Percentiles rank a stretch among this genome's conserved stretches.
phyloP scores from a whole-genome alignment of 2,329 filamentous ascomycete genomes.

The Botrytis aclada region DNA sequence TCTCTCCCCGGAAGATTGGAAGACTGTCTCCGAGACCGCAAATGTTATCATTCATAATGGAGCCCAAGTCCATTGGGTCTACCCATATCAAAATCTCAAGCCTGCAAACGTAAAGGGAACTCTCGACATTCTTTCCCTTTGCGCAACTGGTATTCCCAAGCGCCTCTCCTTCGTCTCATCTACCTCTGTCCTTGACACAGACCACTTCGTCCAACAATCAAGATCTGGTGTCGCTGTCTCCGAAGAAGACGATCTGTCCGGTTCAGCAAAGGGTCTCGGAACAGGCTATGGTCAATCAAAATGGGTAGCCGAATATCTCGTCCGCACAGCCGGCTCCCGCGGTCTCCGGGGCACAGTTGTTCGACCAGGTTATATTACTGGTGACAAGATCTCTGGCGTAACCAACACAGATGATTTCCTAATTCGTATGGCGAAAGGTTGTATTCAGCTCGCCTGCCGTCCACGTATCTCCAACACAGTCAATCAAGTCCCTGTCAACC shows the following conservation, averaged over 20 bases:
- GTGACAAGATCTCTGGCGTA: conserved; percentile 66
- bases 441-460: conserved; percentile 70
- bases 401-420: conserved; percentile 88
- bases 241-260: conserved; percentile 75
- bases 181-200: conserved; percentile 76
- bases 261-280: conserved; percentile 71
- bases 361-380: conserved; percentile 81
- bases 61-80: conserved; percentile 77
- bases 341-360: conserved; percentile 75
- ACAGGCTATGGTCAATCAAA: conserved; percentile 92
- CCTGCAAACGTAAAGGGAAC: conserved; percentile 78
- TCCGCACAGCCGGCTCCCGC: conserved; percentile 72
- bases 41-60: conserved; percentile 83
- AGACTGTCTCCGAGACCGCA: conserved; percentile 59
- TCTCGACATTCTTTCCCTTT: conserved; percentile 71
- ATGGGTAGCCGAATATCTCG: conserved; percentile 69
- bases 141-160: conserved; percentile 75
- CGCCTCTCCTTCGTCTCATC: conserved; percentile 78
- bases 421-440: conserved; percentile 81
- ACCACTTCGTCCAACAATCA: conserved; percentile 75
- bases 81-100: conserved; percentile 69
- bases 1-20: conserved; percentile 63
- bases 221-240: conserved; percentile 62
- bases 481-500: conserved; percentile 83
- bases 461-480: conserved; percentile 82